Evolutionary conservation across 1,284 basidiomycete species (phyloP), one percentile per base, ranked within the genome.

Genomic region (Cerioporus squamosus): DNA sequence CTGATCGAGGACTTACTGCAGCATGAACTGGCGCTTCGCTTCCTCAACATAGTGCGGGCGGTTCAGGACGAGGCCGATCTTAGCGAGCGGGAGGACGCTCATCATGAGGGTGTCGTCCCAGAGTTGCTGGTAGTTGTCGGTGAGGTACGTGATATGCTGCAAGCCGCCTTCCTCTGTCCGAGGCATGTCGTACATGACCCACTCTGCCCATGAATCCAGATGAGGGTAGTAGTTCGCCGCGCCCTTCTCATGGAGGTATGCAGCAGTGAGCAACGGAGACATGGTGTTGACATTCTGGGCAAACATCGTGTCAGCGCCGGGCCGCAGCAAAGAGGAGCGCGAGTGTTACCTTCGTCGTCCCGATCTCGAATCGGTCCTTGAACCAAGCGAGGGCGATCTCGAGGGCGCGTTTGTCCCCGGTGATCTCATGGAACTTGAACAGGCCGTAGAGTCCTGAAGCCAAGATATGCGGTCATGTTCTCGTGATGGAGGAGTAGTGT

Each of bases 51-150:
- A 87, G 26, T 80, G 74, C 3, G 78, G 77, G n/a, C 80, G 74
- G 29, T 77, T 72, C 9, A 86, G 74, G 9, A 87, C 79, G 47
- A 86, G 71, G 3, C 85, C 85, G 56, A 87, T 86, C 69, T 86
- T 86, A 12, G 85, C 77, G 31, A 88, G 72, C 3, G 86, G 85
- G 20, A 86, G 72, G 4, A 86, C 84, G 40, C 78, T 78, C 86
- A 87, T 87, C 83, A 86, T 85, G 57, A 87, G 73, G 3, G 85
- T 87, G 69, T 88, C 86, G 70, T 87, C 85, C 85, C 86, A 87
- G 4, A 87, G 69, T 62, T 88, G 82, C 61, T 84, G 80, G 60
- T 81, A 65, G 71, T 87, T 82, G 51, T 79, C 74, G 20, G 73
- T 71, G 24, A 79, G 70, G 70, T 87, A 87, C 5, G 85, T 87